Evolutionary conservation across 345 rosid genomes (phyloP), one percentile per base, ranked within the genome.

Genomic region (Anacardium occidentale): DNA sequence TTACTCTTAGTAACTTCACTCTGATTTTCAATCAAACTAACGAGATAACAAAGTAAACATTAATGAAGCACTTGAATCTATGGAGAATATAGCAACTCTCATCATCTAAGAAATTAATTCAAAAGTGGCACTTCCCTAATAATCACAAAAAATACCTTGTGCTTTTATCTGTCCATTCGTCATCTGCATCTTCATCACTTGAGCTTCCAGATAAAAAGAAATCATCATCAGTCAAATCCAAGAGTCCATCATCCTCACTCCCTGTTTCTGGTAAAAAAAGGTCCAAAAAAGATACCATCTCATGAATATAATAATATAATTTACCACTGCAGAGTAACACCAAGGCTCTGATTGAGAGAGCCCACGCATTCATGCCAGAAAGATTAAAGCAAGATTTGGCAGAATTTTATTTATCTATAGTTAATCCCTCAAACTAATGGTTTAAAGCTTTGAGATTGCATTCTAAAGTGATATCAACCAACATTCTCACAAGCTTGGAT

Each of bases 141-240:
- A 73, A 20, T 64, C 44, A 56, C 45, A 60, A 64, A 2, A n/a
- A 25, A 63, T 88, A 95, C 99, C 90, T 88, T 77, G 93, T 80
- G 74, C 97, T 95, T 83, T 91, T 93, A 76, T 95, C 98, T 0
- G 99, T 95, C 92, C 90, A 95, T 72, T 95, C 99, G 77, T 95
- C 97, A 83, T 95, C 97, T 22, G 98, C 99, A 71, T 95, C 94
- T 84, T 95, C 99, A 82, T 95, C 97, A 76, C 98, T 95, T 45
- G 99, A 93, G 78, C 89, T 89, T 83, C 97, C 97, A 79, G 78
- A 67, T 59, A 91, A 76, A 78, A 95, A 95, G 85, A 92, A 92
- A 81, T 93, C 97, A 81, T 95, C 99, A 71, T 95, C 99, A 77
- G 96, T 95, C 82, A 90, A 79, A 81, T 93, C 98, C 79, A 92